A percentile compares a stretch with the other conserved stretches of the same genome.
These are phyloP conservation scores for Fonsecaea monophora DNA, from an alignment of 2,329 filamentous ascomycete species.

Conservation along the genomic window DNA sequence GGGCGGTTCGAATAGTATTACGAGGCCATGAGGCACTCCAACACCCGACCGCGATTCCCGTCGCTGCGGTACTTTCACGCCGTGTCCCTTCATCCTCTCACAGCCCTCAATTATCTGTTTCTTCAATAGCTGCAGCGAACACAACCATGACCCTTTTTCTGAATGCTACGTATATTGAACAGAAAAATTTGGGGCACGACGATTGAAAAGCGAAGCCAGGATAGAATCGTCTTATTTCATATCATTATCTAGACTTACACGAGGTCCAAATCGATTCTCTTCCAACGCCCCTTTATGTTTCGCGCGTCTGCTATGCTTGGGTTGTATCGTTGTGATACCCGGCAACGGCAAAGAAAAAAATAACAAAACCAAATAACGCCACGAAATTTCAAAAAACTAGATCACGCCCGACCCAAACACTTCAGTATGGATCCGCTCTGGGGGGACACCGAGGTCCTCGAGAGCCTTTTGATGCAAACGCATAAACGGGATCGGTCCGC, in stretches of 20 bases:
- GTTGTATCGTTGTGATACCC: background rate
- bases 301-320: background rate
- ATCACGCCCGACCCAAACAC: slow-evolving; percentile 38
- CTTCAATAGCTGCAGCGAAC: too few relatives aligned
- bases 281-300: background rate
- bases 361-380: background rate
- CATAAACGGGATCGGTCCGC: slow-evolving; percentile 76
- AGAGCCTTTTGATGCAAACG: slow-evolving; percentile 38
- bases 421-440: slow-evolving; percentile 41
- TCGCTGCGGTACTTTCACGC: too few relatives aligned
- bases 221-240: too few relatives aligned
- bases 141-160: too few relatives aligned
- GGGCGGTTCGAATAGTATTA: background rate
- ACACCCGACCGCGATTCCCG: too few relatives aligned
- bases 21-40: too few relatives aligned
- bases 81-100: too few relatives aligned
- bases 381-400: background rate
- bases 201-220: too few relatives aligned
- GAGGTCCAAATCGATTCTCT: background rate
- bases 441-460: slow-evolving; percentile 38
- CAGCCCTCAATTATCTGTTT: too few relatives aligned
- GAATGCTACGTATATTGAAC: too few relatives aligned
- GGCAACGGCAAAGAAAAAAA: background rate
- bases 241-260: background rate
- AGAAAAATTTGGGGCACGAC: too few relatives aligned